Evolutionary conservation across 352 stramenopile genomes (phyloP), one percentile per base, ranked within the genome.

Genomic region (Globisporangium yorkense): DNA sequence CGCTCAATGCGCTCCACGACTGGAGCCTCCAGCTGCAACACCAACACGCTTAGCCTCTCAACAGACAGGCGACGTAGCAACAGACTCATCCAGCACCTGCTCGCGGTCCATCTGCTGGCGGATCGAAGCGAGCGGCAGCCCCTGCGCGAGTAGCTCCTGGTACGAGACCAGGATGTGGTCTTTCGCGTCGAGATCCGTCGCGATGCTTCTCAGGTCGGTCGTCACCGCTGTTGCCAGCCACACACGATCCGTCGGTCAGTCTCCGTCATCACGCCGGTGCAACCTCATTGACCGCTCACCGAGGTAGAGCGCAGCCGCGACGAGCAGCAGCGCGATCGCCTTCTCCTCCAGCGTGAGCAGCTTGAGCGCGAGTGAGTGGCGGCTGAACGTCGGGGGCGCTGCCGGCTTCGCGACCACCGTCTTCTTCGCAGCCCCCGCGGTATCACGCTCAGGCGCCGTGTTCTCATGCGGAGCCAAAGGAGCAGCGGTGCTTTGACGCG

Each of bases 71-170:
- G 52, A 40, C 4, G 20, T 43, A 37, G 8, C 31, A 56, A 37
- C 1, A 9, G 60, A 47, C 3, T 33, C 31, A 40, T 47, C 40
- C 21, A 61, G 50, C 63, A 89, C 77, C 24, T 90, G 75, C 39
- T 90, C 78, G 8, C 80, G 78, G 50, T 89, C 76, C 41, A 90
- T 73, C 45, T 85, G 83, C 58, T 89, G 78, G 40, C 77, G 71
- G 45, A 92, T 86, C 5, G 77, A 73, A 2, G 84, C 71, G 31
- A 92, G 58, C 13, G 83, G 66, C 16, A 88, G 71, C 3, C 83
- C 83, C 35, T 82, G 77, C 4, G 66, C 52, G 40, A 90, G 52
- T 6, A 92, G 65, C 47, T 89, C 70, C 31, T 87, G 66, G 58
- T 90, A 88, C 40, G 68, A 83, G 41, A 77, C 49, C 50, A 87